Evolutionary conservation across 371 early-diverging fungal genomes (phyloP), one percentile per base, ranked within the genome.

Genomic region (Rhizopus sp.): DNA sequence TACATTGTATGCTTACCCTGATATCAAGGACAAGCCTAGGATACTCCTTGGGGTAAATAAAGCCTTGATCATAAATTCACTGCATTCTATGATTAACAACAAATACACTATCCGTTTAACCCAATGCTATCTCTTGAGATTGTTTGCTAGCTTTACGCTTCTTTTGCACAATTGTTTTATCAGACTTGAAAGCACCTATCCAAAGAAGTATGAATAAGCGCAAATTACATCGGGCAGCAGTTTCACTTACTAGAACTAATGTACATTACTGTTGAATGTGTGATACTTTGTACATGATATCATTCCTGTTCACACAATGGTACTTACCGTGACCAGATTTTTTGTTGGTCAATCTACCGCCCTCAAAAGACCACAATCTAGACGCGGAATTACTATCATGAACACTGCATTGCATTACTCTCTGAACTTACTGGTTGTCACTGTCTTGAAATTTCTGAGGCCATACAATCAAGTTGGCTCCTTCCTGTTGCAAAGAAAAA

Each of bases 391-490:
- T 15, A 42, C 15, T 42, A 15, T 42, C 7, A 15, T 7, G 15
- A 38, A 30, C 16, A n/a, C 31, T 23, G n/a, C 7, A 34, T 6
- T 3, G 23, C 35, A 17, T 49, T 29, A n/a, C 9, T 3, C 9
- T 30, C 13, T 10, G n/a, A n/a, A 7, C 71, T 62, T 67, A 78
- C 78, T 78, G 78, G 55, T 74, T 74, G 34, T 78, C 75, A 31
- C 73, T 72, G 48, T 78, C 78, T 53, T 72, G 59, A 46, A 78
- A 78, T 44, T 78, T 78, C 52, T 78, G 75, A 34, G 78, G 75
- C 78, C 78, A 78, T 16, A 78, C 71, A 54, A 78, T 78, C 10
- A 74, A 55, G 49, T 74, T 70, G 15, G 72, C 70, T 50, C 63
- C 75, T 53, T 69, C 66, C 78, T 77, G 45, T 2, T 23, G 23